Base-by-base conservation (phyloP, 192 early-diverging fungal species). In the Pilobolus umbonatus region DNA sequence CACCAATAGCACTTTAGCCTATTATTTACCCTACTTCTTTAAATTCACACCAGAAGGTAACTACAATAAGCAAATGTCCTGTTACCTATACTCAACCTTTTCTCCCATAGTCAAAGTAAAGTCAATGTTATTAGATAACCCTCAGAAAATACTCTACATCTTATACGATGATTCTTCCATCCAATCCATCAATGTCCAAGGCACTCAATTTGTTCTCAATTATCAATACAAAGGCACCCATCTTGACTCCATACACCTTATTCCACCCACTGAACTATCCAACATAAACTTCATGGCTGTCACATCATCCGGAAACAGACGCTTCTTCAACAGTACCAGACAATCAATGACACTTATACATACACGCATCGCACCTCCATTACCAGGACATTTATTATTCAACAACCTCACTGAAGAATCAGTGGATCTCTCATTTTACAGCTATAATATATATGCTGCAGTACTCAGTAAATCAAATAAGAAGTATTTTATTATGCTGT, bases 41-140 rank as follows among this genome's bases (percentile, higher is more conserved):
- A 54, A 35, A 38, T 54, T 35, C 15, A 22, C 10, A 12, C 52
- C 52, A 32, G 31, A 54, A 54, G 52, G 52, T 54, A 38, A 48
- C 26, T 24, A 30, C 30, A 17, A 17, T 35, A 35, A 35, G 11
- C 34, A 8, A 17, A 17, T 42, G 2, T 42, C 19, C 3, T 15
- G 11, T 15, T 42, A 42, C 19, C 14, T 42, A 42, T 42, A 42
- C 1, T 12, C 14, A 42, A 17, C 39, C 19, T 42, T 17, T 15
- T n/a, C n/a, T n/a, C n/a, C n/a, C n/a, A n/a, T n/a, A n/a, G n/a
- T n/a, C n/a, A n/a, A n/a, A n/a, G 52, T 54, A 24, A 54, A 54
- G 24, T 54, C 52, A 26, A 11, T 54, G 21, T 31, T 34, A 8
- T 31, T 54, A 14, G 32, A 54, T 54, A 36, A 11, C 12, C 22